phyloP scores from a whole-genome alignment of 2,329 filamentous ascomycete genomes.

The Paecilomyces sp. region DNA sequence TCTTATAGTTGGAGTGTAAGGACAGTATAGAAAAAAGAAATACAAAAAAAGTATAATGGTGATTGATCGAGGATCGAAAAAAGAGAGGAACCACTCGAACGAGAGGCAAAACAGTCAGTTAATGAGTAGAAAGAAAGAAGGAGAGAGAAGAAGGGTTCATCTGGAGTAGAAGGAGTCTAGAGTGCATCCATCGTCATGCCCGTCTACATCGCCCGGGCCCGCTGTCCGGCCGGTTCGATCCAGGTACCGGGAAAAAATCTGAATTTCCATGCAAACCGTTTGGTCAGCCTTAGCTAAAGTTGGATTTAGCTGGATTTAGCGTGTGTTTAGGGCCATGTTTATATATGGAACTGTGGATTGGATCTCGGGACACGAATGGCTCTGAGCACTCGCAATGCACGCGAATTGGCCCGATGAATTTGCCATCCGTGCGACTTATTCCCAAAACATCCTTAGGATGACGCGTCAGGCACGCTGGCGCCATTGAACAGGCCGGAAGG shows the following conservation, averaged over 20 bases:
- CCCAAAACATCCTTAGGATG: background rate
- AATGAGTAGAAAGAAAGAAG: background rate
- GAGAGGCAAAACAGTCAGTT: background rate
- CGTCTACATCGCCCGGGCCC: background rate
- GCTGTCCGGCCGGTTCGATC: background rate
- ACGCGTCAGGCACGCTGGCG: background rate
- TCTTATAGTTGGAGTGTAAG: slow-evolving; percentile 1
- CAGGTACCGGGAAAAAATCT: background rate
- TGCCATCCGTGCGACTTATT: background rate
- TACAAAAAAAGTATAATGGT: background rate
- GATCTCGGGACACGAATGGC: background rate
- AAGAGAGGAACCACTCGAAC: background rate
- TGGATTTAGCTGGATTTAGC: background rate
- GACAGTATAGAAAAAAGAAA: slow-evolving; percentile 3
- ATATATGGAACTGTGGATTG: background rate
- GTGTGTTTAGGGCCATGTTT: background rate
- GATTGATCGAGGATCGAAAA: background rate
- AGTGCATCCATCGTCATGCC: background rate
- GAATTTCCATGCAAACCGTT: background rate
- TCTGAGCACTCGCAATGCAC: background rate
- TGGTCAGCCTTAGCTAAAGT: background rate
- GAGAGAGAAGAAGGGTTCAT: background rate
- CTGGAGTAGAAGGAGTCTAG: background rate
- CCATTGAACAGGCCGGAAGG: background rate
- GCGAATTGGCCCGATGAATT: background rate